Evolutionary conservation across 192 early-diverging fungal species (phyloP), one percentile per base, ranked within the genome.

Genomic region (Phlyctochytrium planicorne): DNA sequence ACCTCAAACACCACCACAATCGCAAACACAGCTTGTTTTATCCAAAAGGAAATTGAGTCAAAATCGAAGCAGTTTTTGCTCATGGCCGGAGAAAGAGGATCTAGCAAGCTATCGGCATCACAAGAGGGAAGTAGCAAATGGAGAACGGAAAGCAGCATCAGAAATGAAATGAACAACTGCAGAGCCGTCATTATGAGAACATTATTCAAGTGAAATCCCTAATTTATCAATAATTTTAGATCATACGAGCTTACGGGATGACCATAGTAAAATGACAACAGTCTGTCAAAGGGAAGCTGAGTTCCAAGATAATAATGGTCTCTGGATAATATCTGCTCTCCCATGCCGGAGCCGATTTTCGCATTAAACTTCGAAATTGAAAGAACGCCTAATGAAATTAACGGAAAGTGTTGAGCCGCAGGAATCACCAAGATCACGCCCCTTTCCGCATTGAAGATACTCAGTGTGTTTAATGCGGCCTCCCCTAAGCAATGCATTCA

Each of bases 291-390:
- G 3, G 91, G 89, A 36, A 94, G 76, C 63, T 91, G 90, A 25
- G 90, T 88, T 34, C 92, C 91, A 52, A 94, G 80, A 72, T 91
- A 92, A 75, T 94, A 93, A 78, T 94, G 91, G 70, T 94, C 92
- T 67, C 92, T 84, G 25, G 92, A 93, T 36, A 93, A 71, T 87
- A 93, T 92, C 77, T 94, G 92, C 75, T 94, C 92, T 52, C 91
- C 92, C 92, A 94, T 94, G 63, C 92, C 92, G 2, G 91, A 89
- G 52, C 92, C 90, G 53, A 92, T 94, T 76, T 94, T 94, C 56
- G 92, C 90, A 65, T 88, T 90, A 70, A 94, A 94, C 76, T 92
- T 91, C 67, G 92, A 87, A 64, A 91, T 91, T 4, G 91, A 93
- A 55, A 87, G 40, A 47, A 47, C 40, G 20, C 40, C 40, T 47